phyloP scores from a whole-genome alignment of 768 basidiomycete species.

The Holtermanniella nyarrowii region DNA sequence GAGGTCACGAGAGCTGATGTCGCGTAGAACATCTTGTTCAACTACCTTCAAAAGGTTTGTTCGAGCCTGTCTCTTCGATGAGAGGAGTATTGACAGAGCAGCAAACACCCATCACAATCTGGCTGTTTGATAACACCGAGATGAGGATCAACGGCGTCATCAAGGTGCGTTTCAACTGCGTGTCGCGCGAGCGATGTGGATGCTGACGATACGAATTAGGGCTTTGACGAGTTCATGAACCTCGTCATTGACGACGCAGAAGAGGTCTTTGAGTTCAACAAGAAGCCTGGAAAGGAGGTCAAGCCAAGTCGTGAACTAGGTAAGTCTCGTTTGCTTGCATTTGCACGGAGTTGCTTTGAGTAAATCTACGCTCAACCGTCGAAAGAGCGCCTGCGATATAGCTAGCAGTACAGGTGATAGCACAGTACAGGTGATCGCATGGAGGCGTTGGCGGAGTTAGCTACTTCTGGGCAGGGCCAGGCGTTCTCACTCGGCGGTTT shows the following conservation, averaged over 20 bases:
- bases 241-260: conserved; percentile 85
- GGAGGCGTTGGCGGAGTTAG: too few relatives aligned
- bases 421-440: too few relatives aligned
- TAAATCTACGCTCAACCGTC: too few relatives aligned
- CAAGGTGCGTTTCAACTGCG: conserved; percentile 56
- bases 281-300: conserved; percentile 54
- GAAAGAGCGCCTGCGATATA: too few relatives aligned
- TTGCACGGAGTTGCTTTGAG: too few relatives aligned
- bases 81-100: conserved; percentile 33
- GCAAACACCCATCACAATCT: conserved; percentile 78
- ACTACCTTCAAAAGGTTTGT: conserved; percentile 21
- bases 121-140: conserved; percentile 94
- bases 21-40: conserved; percentile 23
- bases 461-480: too few relatives aligned
- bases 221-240: conserved; percentile 99
- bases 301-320: conserved; percentile 78
- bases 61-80: background rate
- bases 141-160: conserved; percentile 95
- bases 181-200: background rate
- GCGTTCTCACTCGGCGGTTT: too few relatives aligned
- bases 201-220: conserved; percentile 47
- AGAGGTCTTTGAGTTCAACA: conserved; percentile 62
- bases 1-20: background rate
- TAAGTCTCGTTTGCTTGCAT: too few relatives aligned
- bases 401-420: too few relatives aligned